Percentiles rank a stretch among this genome's conserved stretches.
phyloP scores from a whole-genome alignment of 2,329 filamentous ascomycete species.

The Cladophialophora carrionii region DNA sequence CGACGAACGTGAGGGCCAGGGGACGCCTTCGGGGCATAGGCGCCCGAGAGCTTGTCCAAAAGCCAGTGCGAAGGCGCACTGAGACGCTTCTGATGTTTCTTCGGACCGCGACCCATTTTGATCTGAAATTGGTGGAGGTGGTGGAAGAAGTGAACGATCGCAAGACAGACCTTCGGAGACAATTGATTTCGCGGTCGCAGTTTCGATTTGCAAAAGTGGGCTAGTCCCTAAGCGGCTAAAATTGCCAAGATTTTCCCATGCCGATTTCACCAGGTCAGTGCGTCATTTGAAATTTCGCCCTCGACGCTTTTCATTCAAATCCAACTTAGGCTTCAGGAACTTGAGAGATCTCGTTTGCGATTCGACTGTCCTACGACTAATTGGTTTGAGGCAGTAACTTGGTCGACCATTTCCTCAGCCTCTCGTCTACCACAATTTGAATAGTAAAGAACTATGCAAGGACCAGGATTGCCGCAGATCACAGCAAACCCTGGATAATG shows the following conservation, averaged over 20 bases:
- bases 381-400: not conserved
- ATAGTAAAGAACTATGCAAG: not conserved
- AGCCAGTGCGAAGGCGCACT: conserved; percentile 99
- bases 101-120: conserved; percentile 65
- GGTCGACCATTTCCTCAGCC: not conserved
- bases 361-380: not conserved
- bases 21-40: conserved; percentile 71
- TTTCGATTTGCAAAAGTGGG: conserved; percentile 10
- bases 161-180: not conserved
- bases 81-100: conserved; percentile 99
- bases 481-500: conserved; percentile 83
- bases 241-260: conserved; percentile 20
- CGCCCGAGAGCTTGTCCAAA: conserved; percentile 97
- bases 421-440: not conserved
- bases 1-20: conserved; percentile 67
- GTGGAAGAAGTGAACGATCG: conserved; percentile 8
- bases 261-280: not conserved
- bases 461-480: conserved; percentile 34
- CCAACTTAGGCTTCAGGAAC: not conserved
- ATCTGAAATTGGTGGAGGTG: conserved; percentile 33
- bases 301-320: not conserved
- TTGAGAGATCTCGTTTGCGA: not conserved
- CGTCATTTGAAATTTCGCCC: conserved; percentile 23
- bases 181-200: conserved; percentile 9
- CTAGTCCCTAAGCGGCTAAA: conserved; percentile 3